phyloP scores from a whole-genome alignment of 164 flowering plant species.

The Houttuynia cordata region DNA sequence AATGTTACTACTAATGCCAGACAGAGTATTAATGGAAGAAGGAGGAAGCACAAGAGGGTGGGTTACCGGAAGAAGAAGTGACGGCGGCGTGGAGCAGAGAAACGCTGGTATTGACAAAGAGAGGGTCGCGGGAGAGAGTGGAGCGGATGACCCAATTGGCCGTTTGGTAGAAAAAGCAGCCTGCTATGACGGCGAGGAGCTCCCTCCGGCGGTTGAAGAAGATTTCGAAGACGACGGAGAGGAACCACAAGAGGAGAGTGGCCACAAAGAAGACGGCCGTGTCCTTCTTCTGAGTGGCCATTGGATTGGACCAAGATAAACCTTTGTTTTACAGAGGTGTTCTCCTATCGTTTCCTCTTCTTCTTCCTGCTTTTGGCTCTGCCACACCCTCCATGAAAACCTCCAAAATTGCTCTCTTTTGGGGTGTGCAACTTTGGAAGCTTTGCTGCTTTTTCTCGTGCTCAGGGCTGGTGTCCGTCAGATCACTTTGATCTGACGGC shows the following conservation, averaged over 20 bases:
- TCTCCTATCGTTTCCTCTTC: background rate
- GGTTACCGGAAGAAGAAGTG: constrained; percentile 65
- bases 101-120: constrained; percentile 75
- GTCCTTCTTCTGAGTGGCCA: constrained; percentile 15
- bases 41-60: too few species aligned
- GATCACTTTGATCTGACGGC: too few species aligned
- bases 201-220: constrained; percentile 44
- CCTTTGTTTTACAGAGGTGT: too few species aligned
- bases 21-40: too few species aligned
- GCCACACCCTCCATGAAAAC: background rate
- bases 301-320: background rate
- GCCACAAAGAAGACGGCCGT: constrained; percentile 60
- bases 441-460: too few species aligned
- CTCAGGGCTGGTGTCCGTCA: too few species aligned
- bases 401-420: too few species aligned
- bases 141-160: constrained; percentile 62
- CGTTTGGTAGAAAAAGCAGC: constrained; percentile 53
- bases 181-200: constrained; percentile 44
- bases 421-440: too few species aligned
- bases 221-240: constrained; percentile 68
- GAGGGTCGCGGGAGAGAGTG: constrained; percentile 55
- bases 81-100: constrained; percentile 81
- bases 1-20: too few species aligned
- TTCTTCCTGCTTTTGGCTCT: background rate
- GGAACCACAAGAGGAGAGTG: constrained; percentile 66